Percentiles rank a stretch among this genome's conserved stretches.
Evolutionary conservation across 2,329 filamentous ascomycete genomes (phyloP).

Genomic region (Botrytis paeoniae): DNA sequence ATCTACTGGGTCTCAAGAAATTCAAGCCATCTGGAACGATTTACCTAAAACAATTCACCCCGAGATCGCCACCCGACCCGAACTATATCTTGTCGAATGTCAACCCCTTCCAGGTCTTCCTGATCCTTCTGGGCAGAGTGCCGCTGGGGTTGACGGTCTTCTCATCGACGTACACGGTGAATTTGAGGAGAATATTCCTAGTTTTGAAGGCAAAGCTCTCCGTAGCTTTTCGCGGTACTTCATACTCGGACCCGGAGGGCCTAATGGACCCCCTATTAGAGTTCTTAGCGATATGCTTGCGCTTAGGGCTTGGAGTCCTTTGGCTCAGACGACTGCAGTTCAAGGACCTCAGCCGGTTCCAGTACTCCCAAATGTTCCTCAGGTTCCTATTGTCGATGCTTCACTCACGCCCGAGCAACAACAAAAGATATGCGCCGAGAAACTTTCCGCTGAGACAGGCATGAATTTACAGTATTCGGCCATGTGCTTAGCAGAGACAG

Average conservation of each 20-base stretch:
- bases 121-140: constrained; percentile 63
- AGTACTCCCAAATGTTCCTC: constrained; percentile 24
- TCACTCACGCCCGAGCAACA: constrained; percentile 34
- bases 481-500: constrained; percentile 75
- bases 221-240: constrained; percentile 83
- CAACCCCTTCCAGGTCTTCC: constrained; percentile 68
- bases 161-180: constrained; percentile 79
- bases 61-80: constrained; percentile 60
- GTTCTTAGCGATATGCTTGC: constrained; percentile 79
- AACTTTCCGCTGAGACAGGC: constrained; percentile 73
- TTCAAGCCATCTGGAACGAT: constrained; percentile 64
- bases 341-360: constrained; percentile 3
- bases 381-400: constrained; percentile 5
- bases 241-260: constrained; percentile 70
- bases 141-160: constrained; percentile 70
- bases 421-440: constrained; percentile 68
- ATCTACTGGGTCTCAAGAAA: constrained; percentile 61
- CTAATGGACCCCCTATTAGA: constrained; percentile 56
- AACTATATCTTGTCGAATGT: constrained; percentile 81
- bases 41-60: constrained; percentile 75
- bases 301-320: constrained; percentile 61
- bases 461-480: constrained; percentile 78
- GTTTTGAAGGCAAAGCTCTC: constrained; percentile 55
- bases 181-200: constrained; percentile 69
- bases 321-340: constrained; percentile 40